Evolutionary conservation across 2,329 filamentous ascomycete genomes (phyloP).

Genomic region (Coniochaeta sp.): DNA sequence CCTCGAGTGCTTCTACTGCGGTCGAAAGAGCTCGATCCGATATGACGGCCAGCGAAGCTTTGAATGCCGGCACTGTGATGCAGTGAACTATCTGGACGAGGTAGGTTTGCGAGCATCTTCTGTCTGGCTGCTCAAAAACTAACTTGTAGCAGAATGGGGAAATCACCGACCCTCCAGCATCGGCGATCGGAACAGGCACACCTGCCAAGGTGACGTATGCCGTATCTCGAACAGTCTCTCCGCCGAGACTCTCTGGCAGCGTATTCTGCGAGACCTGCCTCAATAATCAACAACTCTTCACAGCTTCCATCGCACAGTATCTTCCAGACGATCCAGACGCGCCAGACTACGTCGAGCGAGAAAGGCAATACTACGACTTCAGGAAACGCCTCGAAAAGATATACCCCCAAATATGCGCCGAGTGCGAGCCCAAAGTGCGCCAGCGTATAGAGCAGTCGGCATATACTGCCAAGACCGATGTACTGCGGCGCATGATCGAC

Average conservation of each 20-base stretch:
- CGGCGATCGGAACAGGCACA: slow-evolving; percentile 42
- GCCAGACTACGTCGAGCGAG: slow-evolving; percentile 61
- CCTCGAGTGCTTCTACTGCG: slow-evolving; percentile 79
- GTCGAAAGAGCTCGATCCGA: slow-evolving; percentile 53
- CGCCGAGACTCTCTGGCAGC: slow-evolving; percentile 16
- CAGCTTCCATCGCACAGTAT: slow-evolving; percentile 71
- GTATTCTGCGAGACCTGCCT: slow-evolving; percentile 71
- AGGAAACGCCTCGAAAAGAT: slow-evolving; percentile 66
- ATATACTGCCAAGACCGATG: slow-evolving; percentile 79
- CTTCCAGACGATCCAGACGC: slow-evolving; percentile 58
- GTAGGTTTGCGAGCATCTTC: slow-evolving; percentile 35
- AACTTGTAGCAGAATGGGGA: slow-evolving; percentile 63
- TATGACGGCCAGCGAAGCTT: slow-evolving; percentile 58
- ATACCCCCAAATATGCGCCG: slow-evolving; percentile 82
- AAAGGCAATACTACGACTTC: slow-evolving; percentile 63
- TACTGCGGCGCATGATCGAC: slow-evolving; percentile 68
- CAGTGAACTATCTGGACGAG: slow-evolving; percentile 83
- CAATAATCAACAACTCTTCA: slow-evolving; percentile 82
- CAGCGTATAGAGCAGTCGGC: slow-evolving; percentile 61
- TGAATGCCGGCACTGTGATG: slow-evolving; percentile 71
- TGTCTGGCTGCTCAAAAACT: background rate
- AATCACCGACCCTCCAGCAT: slow-evolving; percentile 76
- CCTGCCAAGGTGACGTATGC: slow-evolving; percentile 36
- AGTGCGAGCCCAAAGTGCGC: slow-evolving; percentile 70
- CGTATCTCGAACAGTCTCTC: slow-evolving; percentile 30